phyloP scores from a whole-genome alignment of 75 land plant species.

The Pinus taeda region DNA sequence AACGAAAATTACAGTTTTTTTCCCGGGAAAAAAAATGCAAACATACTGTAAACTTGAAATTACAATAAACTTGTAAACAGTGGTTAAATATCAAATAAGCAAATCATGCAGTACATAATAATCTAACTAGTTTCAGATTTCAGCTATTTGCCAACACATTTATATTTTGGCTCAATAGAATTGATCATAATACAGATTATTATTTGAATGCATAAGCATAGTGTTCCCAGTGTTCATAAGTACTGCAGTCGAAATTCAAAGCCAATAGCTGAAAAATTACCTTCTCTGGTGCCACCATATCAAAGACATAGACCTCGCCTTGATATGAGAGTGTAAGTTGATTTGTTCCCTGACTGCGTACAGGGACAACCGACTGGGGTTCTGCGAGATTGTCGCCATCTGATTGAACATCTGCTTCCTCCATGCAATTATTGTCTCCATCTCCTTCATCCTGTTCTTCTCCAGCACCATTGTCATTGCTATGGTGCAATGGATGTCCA shows the following conservation, averaged over 20 bases:
- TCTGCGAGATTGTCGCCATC: constrained; percentile 7
- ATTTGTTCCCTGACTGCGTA: constrained; percentile 16
- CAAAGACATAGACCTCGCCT: constrained; percentile 90
- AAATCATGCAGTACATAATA: neutral
- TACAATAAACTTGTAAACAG: neutral
- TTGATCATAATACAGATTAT: neutral
- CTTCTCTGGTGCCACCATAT: constrained; percentile 90
- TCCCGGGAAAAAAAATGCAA: no score
- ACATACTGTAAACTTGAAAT: neutral
- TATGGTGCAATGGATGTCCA: neutral
- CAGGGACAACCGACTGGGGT: neutral
- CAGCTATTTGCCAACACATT: neutral
- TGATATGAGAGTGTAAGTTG: constrained; percentile 95
- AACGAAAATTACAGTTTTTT: no score
- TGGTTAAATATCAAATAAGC: neutral
- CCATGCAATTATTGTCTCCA: neutral
- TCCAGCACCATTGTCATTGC: neutral
- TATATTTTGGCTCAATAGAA: neutral
- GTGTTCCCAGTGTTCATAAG: neutral
- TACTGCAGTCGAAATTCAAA: neutral
- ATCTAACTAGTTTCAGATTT: neutral
- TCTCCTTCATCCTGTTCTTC: neutral
- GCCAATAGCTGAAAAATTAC: constrained; percentile 12
- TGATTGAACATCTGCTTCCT: constrained; percentile 4
- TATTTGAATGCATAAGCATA: neutral